Evolutionary conservation across 176 grass and related monocot species (phyloP), one percentile per base, ranked within the genome.

Genomic region (Microstegium vimineum): DNA sequence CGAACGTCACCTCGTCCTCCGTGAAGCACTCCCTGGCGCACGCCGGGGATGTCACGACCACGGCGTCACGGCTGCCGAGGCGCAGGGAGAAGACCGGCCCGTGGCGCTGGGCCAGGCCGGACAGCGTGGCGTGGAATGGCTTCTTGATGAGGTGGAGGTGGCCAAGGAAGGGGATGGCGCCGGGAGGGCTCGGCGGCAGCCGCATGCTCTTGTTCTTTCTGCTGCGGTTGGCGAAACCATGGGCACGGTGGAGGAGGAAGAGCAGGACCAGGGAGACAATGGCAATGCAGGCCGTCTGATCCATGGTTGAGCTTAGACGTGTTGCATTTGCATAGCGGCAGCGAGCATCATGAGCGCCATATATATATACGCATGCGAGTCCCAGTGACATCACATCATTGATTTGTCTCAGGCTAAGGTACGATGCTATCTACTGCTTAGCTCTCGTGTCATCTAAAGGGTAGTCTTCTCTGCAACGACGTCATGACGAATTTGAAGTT

Each of bases 121-220:
- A 22, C 4, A 93, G 85, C 5, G 43, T 14, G 1, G 59, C 72
- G 81, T 90, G 91, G 41, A 93, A 78, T 14, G 91, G 77, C 8
- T 37, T 35, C 37, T 87, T 85, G 67, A 93, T 59, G 60, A 90
- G 82, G 73, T 90, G 87, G 36, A 90, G 87, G 37, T 93, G 91
- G 30, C 85, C 85, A 1, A 90, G 43, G 25, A 90, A 56, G 1
- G 85, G 91, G 42, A 81, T 4, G 22, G 81, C 67, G 4, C 10
- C 62, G 2, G 75, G 81, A 22, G 81, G 91, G 25, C 76, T 68
- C 20, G 84, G 87, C 22, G 87, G 90, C n/a, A 30, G 79, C 3
- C 11, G 75, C 10, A 14, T n/a, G 54, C 54, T 69, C 8, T 13
- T 74, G 54, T 0, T 62, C 33, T 38, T 76, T 31, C 51, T 25